Evolutionary conservation across 306 rosid genomes (phyloP).

Genomic region (Canavalia gladiata): DNA sequence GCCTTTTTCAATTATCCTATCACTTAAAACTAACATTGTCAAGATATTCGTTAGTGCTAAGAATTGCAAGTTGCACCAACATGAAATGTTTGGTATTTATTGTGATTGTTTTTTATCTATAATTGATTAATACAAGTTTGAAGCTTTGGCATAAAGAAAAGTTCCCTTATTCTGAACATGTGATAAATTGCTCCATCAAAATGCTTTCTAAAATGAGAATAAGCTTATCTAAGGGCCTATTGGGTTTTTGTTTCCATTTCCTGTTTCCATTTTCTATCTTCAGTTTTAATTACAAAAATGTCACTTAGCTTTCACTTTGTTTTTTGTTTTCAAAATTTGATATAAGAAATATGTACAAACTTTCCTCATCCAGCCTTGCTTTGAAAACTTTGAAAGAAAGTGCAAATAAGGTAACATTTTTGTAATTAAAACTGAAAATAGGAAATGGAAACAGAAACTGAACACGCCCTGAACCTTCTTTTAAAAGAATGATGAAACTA

Average conservation of each 20-base stretch:
- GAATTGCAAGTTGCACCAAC: constrained; percentile 7
- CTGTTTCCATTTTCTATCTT: no score
- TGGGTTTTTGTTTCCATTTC: no score
- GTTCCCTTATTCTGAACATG: constrained; percentile 6
- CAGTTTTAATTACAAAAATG: no score
- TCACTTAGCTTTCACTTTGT: no score
- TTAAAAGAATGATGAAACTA: constrained; percentile 19
- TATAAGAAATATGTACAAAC: no score
- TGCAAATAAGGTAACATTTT: no score
- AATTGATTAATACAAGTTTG: neutral
- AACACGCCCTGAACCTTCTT: neutral
- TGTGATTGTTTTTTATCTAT: no score
- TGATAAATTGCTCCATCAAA: neutral
- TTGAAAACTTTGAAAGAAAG: no score
- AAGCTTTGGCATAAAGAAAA: neutral
- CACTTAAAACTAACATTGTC: constrained; percentile 28
- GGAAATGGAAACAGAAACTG: no score
- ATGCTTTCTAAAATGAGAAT: constrained; percentile 20
- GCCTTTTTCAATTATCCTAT: neutral
- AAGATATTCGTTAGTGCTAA: constrained; percentile 7
- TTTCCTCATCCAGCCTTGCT: no score
- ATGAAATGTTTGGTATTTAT: constrained; percentile 4
- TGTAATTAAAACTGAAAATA: no score
- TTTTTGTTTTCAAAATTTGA: no score
- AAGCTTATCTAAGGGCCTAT: neutral